Base-by-base conservation (phyloP, 192 early-diverging fungal species). In the Backusella mclennaniae region DNA sequence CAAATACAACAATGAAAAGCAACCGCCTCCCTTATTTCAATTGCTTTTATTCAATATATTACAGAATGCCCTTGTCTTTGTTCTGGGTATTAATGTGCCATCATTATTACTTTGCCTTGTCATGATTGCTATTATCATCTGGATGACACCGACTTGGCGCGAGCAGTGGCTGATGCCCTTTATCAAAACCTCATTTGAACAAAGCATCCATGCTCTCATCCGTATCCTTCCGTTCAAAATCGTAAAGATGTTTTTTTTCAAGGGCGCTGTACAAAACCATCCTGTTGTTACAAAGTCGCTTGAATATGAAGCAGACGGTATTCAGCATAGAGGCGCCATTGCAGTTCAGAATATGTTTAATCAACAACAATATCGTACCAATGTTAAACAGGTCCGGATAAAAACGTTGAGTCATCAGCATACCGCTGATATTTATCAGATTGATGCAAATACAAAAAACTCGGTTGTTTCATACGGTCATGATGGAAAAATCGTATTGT, bases 401-500 rank as follows among this genome's bases (percentile, higher is more conserved):
- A 67, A 72, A 1, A 83, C 81, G 4, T 14, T 83, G 8, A 41
- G 23, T 1, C 74, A 73, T 2, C 69, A 83, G 23, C 81, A 83
- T 31, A 49, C 71, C 0, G 77, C 77, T 7, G 81, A 83, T 63
- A 53, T 83, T 12, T 71, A 77, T 9, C 44, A 67, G 6, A 17
- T 83, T 4, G 71, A 71, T 35, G 71, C 63, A 53, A 79, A 73
- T 73, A 39, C 71, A 44, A 76, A 75, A 33, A 75, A 78, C 6
- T 77, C 75, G 0, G 14, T 83, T 35, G 67, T 83, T 0, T 79
- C 81, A 1, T 72, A 71, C 12, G 81, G 75, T 6, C 77, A 76
- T 26, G 81, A 83, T 52, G 81, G 81, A 0, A 52, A 75, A 15
- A 14, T 83, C 26, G 66, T 83, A 14, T 67, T 83, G 4, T 83